Evolutionary conservation across 2,329 filamentous ascomycete genomes (phyloP), one percentile per base, ranked within the genome.

Genomic region (Diplodia corticola): DNA sequence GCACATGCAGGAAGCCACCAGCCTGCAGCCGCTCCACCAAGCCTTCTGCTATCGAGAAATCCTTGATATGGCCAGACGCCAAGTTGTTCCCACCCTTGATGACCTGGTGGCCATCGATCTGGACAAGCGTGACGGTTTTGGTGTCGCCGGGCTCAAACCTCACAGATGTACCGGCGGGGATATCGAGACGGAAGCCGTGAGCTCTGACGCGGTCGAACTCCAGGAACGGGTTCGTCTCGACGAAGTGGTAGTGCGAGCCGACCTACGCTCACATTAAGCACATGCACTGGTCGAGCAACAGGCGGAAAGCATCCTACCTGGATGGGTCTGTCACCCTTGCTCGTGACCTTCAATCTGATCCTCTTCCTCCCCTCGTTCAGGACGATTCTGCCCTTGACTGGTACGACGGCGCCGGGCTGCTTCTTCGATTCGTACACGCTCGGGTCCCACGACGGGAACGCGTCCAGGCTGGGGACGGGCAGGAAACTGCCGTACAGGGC

Each of bases 231-330:
- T 98, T 98, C n/a, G 89, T 90, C 81, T 98, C 94, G 74, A 96
- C 88, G 76, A 98, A 96, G 79, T 97, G 94, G 77, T 97, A 98
- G 79, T 98, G 94, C 35, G 92, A 96, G 35, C 94, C 94, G 67
- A 91, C 84, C 85, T 88, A 71, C 13, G 24, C 40, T 3, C 35
- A n/a, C 28, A 5, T 63, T 48, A 51, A 20, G 15, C 13, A 40
- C 46, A 22, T 9, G n/a, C 28, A 17, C 35, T 26, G 5, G 51
- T 3, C 5, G 20, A 17, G 33, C 33, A 9, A 22, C 13, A 40
- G 12, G n/a, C 30, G 51, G 12, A 17, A 26, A 12, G 3, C 20
- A 6, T 13, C 33, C 49, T 76, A 93, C 90, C 83, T 97, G 93
- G 68, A 97, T 90, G 1, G 94, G 94, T 35, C 94, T 84, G 78